Evolutionary conservation across 306 rosid genomes (phyloP).

Genomic region (Cotoneaster glaucophyllus): DNA sequence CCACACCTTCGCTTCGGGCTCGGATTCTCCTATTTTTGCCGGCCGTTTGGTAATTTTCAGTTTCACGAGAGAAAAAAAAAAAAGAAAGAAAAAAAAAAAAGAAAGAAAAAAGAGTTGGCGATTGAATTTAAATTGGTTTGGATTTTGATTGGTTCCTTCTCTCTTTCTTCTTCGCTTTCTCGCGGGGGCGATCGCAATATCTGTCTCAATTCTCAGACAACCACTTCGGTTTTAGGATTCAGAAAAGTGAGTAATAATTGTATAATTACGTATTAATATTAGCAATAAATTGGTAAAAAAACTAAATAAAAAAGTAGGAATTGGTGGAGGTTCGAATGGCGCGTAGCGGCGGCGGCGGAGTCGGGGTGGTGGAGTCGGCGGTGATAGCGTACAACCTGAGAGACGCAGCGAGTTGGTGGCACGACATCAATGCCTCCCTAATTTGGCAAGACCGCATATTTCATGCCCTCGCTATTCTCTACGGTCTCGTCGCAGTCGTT

Average conservation of each 20-base stretch:
- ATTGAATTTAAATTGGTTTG: background rate
- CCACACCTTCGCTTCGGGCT: background rate
- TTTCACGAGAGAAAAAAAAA: background rate
- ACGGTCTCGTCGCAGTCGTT: constrained; percentile 65
- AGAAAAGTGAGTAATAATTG: background rate
- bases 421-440: constrained; percentile 57
- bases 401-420: constrained; percentile 73
- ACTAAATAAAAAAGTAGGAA: too few relatives aligned
- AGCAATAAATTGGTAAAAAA: background rate
- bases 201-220: background rate
- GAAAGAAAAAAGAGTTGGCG: background rate
- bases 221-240: background rate
- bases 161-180: background rate
- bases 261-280: background rate
- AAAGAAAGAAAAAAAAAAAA: background rate
- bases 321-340: constrained; percentile 26
- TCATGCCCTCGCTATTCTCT: constrained; percentile 66
- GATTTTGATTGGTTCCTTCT: background rate
- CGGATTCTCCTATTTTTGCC: constrained; percentile 9
- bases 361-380: constrained; percentile 28
- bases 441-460: constrained; percentile 83
- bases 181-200: background rate
- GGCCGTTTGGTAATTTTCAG: background rate
- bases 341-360: constrained; percentile 27
- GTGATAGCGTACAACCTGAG: constrained; percentile 44